Percentiles rank a stretch among this genome's conserved stretches.
Conservation (phyloP, 331 rosid genomes). For the Telfairia occidentalis region DNA sequence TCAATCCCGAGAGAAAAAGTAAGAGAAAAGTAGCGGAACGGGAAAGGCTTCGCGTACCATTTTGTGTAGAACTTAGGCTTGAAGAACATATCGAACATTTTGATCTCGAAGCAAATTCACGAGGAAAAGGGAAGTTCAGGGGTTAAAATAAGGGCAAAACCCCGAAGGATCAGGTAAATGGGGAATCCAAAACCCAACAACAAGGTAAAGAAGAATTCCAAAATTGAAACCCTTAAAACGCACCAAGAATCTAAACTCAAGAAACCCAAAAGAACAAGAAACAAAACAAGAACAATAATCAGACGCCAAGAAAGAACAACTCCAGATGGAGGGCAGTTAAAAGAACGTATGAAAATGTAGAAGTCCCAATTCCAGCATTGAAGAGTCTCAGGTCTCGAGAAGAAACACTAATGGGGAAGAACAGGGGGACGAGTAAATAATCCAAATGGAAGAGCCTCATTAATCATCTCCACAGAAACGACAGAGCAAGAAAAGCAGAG, state of each 20-base stretch:
- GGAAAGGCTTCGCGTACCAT: slow-evolving; percentile 41
- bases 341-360: neutral
- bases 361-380: neutral
- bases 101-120: neutral
- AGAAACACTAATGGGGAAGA: too few species aligned
- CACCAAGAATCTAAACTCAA: neutral
- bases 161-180: slow-evolving; percentile 2
- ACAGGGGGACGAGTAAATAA: neutral
- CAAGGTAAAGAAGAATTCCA: neutral
- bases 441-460: neutral
- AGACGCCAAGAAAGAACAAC: neutral
- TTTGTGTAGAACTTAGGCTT: slow-evolving; percentile 49
- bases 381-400: too few species aligned
- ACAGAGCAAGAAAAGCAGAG: neutral
- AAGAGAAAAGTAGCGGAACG: neutral
- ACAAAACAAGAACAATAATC: neutral
- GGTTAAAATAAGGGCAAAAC: slow-evolving; percentile 10
- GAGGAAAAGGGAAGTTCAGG: neutral
- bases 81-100: slow-evolving; percentile 46
- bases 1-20: neutral
- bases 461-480: neutral
- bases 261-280: neutral
- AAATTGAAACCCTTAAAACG: neutral
- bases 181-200: neutral
- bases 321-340: neutral